A percentile compares a stretch with the other conserved stretches of the same genome.
Conservation (phyloP, 495 filamentous ascomycete species). For the Apodospora peruviana region DNA sequence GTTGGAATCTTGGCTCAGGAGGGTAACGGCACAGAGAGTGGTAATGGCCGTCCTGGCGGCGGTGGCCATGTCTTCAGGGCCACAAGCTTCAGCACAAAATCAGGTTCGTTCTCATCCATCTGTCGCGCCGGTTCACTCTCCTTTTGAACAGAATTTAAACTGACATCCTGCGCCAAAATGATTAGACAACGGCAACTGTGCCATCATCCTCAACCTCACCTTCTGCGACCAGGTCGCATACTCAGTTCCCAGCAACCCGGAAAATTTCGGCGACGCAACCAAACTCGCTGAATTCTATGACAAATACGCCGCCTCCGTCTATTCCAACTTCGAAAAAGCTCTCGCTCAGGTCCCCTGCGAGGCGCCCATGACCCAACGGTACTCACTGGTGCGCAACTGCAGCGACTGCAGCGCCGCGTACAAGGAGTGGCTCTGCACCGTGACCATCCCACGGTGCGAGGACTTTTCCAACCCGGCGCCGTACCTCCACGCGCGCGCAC, state of each 20-base stretch:
- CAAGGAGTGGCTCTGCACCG: conserved; percentile 89
- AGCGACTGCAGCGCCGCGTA: conserved; percentile 72
- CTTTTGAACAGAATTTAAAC: neutral
- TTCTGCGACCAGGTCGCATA: conserved; percentile 87
- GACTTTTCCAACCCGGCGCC: conserved; percentile 58
- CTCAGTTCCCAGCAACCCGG: conserved; percentile 78
- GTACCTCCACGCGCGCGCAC: conserved; percentile 63
- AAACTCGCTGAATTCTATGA: conserved; percentile 66
- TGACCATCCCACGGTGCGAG: conserved; percentile 84
- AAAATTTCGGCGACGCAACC: conserved; percentile 42
- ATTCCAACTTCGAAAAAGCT: conserved; percentile 71
- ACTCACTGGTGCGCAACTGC: conserved; percentile 75
- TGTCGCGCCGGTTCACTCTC: neutral
- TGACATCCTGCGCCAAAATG: too few species aligned
- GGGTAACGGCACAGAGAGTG: conserved; percentile 41
- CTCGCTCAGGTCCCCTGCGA: conserved; percentile 83
- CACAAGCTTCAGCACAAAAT: conserved; percentile 69
- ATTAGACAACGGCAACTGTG: conserved; percentile 58
- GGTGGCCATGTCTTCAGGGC: conserved; percentile 67
- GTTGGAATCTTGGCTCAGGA: conserved; percentile 60
- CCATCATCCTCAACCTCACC: conserved; percentile 71
- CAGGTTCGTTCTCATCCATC: conserved; percentile 39
- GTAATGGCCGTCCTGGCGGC: conserved; percentile 49
- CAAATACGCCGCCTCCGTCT: conserved; percentile 50
- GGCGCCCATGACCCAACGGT: conserved; percentile 57